phyloP scores from a whole-genome alignment of 352 stramenopile genomes.

The Thraustochytrium striatum region DNA sequence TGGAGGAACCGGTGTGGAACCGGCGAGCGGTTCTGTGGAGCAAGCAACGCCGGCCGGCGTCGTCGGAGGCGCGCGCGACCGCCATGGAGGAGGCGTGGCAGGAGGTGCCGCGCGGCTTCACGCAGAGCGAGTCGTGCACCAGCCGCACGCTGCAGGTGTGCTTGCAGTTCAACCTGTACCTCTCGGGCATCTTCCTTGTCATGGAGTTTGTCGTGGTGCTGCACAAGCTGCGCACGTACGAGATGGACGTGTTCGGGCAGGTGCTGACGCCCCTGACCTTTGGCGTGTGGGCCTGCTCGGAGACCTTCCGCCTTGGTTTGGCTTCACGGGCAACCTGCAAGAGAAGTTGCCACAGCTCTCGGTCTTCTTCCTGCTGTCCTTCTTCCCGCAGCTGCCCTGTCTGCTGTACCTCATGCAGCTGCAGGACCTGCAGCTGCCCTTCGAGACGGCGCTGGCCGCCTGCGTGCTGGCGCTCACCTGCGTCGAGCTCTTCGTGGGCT shows the following conservation, averaged over 20 bases:
- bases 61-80: too few species aligned
- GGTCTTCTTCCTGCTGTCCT: constrained; percentile 37
- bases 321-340: constrained; percentile 39
- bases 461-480: constrained; percentile 8
- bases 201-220: background rate
- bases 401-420: constrained; percentile 43
- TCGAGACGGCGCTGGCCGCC: background rate
- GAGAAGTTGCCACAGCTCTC: constrained; percentile 39
- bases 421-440: constrained; percentile 28
- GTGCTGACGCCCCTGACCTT: constrained; percentile 29
- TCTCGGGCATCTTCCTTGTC: constrained; percentile 7
- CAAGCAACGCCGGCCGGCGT: too few species aligned
- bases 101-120: constrained; percentile 6
- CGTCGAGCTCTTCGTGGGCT: constrained; percentile 28
- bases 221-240: background rate
- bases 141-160: constrained; percentile 10
- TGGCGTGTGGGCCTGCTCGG: constrained; percentile 10
- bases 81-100: background rate
- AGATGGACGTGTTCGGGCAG: constrained; percentile 35
- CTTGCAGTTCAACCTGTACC: constrained; percentile 42
- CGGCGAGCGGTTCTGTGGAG: too few species aligned
- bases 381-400: constrained; percentile 37
- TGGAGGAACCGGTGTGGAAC: too few species aligned
- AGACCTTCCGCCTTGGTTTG: constrained; percentile 40
- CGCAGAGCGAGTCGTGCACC: background rate